Base-by-base conservation (phyloP, 2,329 filamentous ascomycete species). In the Xylaria hypoxylon region DNA sequence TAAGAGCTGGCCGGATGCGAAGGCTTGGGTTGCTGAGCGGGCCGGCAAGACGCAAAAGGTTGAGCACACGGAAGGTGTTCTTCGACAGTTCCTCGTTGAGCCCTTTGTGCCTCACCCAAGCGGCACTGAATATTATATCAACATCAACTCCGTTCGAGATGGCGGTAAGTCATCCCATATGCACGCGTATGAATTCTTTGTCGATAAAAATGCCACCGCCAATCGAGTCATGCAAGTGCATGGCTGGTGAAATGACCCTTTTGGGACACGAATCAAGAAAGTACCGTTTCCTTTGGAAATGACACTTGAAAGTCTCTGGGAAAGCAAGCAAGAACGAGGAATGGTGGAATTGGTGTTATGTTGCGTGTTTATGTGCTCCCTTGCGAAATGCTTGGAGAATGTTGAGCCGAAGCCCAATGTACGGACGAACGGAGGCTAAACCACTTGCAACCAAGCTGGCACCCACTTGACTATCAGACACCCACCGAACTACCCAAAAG, bases 141-240 rank as follows among this genome's bases (percentile, higher is more conserved):
- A 97, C 90, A 99, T 99, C 87, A 96, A 97, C 89, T 98, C 96
- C 71, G 94, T 97, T 78, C 92, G 96, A 87, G 96, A 98, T 90
- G 35, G 35, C 13, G 35, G 96, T 98, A 90, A 90, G 94, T 90
- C 59, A 60, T 63, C 53, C 59, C 31, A 67, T 26, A 57, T 68
- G 68, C 58, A 62, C 67, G 65, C 33, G 62, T 65, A 68, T 65
- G 28, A 61, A 61, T 62, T 68, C 56, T 59, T 66, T 52, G 22
- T 47, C 57, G 45, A 63, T 53, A 42, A 48, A 45, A 35, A 53
- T 22, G 52, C 11, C 31, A 53, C 62, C 52, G 38, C 28, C 59
- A 47, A 67, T 44, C n/a, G 24, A 13, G 65, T 53, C 51, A 42
- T n/a, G 68, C 65, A 63, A 69, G 67, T 63, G 67, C 61, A 52